Evolutionary conservation across 805 yeast genomes (phyloP), one percentile per base, ranked within the genome.

Genomic region (Lipomyces orientalis): DNA sequence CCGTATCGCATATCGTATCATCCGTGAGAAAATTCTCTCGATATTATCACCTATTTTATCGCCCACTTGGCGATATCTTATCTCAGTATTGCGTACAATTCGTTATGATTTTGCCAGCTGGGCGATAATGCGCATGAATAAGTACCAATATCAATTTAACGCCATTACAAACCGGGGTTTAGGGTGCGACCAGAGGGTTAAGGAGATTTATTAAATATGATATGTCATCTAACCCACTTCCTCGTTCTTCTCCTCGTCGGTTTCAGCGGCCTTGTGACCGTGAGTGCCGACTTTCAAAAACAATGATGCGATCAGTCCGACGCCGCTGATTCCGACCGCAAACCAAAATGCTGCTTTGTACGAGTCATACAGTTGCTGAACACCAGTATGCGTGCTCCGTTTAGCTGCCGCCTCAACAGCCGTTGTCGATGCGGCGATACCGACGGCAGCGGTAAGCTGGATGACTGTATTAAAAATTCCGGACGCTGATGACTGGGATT

Each of bases 381-480:
- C 52, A 4, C 62, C 61, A 22, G 55, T 63, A 22, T 55, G 33
- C 39, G 60, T 61, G 35, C 62, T 60, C 33, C 63, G 62, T 16
- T 57, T 46, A 10, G 64, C 68, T 14, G 64, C 74, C 1, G 83
- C 73, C 14, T 77, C 68, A 29, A 81, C 78, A 56, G 83, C 76
- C 0, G 85, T 82, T 10, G 81, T 76, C 4, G 82, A 76, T 0
- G 83, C 73, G 25, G 84, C 83, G 4, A 84, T 72, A 0, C 85
- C 85, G 9, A 84, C 76, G 0, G 84, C 74, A 0, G 79, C 76
- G 54, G 82, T 74, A 25, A 84, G 68, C 67, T 83, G 85, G 51
- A 79, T 70, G 55, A 80, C 75, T 0, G 85, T 83, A 66, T 84
- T 83, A 69, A 84, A 83, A 2, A 84, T 76, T 7, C 86, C 85